A percentile compares a stretch with the other conserved stretches of the same genome.
These are phyloP conservation scores for Cadophora malorum DNA, from an alignment of 2,329 filamentous ascomycete species.

Conservation along the genomic window DNA sequence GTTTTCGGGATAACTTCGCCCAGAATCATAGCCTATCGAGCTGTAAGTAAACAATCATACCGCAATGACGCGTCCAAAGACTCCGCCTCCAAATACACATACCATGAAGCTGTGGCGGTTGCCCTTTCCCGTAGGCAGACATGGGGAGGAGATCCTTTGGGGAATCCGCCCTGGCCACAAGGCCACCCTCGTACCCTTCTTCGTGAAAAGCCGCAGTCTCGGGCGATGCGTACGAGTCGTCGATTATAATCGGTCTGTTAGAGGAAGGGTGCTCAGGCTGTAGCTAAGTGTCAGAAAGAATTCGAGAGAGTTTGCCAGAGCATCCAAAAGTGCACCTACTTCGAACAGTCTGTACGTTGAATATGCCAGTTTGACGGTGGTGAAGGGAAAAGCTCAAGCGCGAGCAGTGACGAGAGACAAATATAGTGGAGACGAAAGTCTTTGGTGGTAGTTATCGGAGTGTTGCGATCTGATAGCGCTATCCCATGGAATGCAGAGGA, in stretches of 20 bases:
- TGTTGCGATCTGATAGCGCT: not conserved
- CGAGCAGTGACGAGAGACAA: not conserved
- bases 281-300: not conserved
- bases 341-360: slow-evolving; percentile 45
- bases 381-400: slow-evolving; percentile 5
- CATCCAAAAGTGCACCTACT: slow-evolving; percentile 37
- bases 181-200: slow-evolving; percentile 46
- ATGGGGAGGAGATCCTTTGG: slow-evolving; percentile 63
- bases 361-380: slow-evolving; percentile 47
- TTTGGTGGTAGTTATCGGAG: not conserved
- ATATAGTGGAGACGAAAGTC: slow-evolving; percentile 8
- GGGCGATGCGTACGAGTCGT: slow-evolving; percentile 46
- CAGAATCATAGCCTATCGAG: slow-evolving; percentile 42
- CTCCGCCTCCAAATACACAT: slow-evolving; percentile 52
- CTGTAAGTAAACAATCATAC: slow-evolving; percentile 28
- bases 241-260: slow-evolving; percentile 45
- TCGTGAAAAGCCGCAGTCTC: slow-evolving; percentile 46
- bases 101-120: slow-evolving; percentile 82
- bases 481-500: slow-evolving; percentile 29
- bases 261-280: slow-evolving; percentile 43
- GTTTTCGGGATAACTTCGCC: slow-evolving; percentile 47
- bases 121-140: slow-evolving; percentile 81
- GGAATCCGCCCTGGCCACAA: slow-evolving; percentile 45
- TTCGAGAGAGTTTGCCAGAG: not conserved
- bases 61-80: not conserved